Conservation (phyloP, 2,329 filamentous ascomycete species). For the Aureobasidium uvarum region DNA sequence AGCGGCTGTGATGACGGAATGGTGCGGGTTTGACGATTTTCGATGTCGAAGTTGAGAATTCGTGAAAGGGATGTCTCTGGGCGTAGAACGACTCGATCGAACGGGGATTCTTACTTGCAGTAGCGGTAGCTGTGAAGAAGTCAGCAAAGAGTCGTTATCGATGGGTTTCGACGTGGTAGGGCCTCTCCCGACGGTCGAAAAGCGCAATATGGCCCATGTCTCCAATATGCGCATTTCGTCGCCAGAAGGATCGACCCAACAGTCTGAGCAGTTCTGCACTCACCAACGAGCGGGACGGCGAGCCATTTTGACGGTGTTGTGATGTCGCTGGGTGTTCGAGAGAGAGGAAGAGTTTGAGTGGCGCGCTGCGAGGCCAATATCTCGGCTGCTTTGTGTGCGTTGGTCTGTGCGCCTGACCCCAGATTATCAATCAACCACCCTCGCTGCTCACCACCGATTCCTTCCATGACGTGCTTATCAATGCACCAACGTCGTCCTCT, state of each 20-base stretch:
- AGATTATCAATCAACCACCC: conserved; percentile 7
- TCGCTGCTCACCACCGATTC: neutral
- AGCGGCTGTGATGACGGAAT: neutral
- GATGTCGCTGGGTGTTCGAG: conserved; percentile 45
- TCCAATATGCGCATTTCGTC: conserved; percentile 11
- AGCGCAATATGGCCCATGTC: neutral
- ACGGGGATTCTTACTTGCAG: conserved; percentile 92
- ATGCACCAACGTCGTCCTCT: conserved; percentile 1
- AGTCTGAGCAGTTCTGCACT: conserved; percentile 11
- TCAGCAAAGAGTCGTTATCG: conserved; percentile 14
- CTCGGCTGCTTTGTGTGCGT: conserved; percentile 8
- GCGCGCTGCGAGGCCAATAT: neutral
- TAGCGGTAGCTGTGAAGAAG: conserved; percentile 55
- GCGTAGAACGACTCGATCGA: conserved; percentile 12
- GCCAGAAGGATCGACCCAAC: conserved; percentile 50
- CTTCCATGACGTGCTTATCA: conserved; percentile 10
- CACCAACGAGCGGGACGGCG: conserved; percentile 93
- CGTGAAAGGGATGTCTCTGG: neutral
- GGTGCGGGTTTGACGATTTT: conserved; percentile 10
- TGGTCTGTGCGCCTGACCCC: neutral
- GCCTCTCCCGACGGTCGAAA: conserved; percentile 17
- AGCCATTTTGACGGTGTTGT: conserved; percentile 85
- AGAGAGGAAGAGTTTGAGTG: conserved; percentile 6
- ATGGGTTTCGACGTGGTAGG: neutral
- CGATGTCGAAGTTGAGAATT: neutral